Base-by-base conservation (phyloP, 352 stramenopile species). In the Phytophthora parvispora region DNA sequence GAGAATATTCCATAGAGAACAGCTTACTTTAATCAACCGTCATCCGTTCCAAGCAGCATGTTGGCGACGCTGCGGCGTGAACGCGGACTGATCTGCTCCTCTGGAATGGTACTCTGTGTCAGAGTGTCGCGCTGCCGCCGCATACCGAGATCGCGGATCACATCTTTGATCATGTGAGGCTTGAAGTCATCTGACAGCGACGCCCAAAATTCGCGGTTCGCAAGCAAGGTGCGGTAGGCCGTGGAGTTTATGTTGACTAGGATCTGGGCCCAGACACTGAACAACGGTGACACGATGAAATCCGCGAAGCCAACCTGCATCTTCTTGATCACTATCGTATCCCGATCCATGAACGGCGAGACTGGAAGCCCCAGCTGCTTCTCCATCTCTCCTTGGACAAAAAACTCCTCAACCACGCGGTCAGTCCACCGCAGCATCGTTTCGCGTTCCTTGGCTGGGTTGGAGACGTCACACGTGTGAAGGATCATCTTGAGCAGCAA, bases 231-330 rank as follows among this genome's bases (percentile, higher is more conserved):
- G 59, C 86, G 84, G 66, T 95, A 95, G 6, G 83, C 80, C 3
- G 73, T 81, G 2, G 70, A 25, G 58, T 95, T 93, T 6, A 97
- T 65, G 43, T 90, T 90, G 24, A 69, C 64, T 8, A 93, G 66
- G 56, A 97, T 96, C 58, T 97, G 89, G 5, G 86, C 83, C 90
- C 90, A 97, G 24, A 96, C 75, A 47, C 84, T 90, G 71, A 97
- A 97, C 6, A 96, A 74, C 27, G 94, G 94, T 7, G 84, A 72
- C 9, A 98, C 94, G 49, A 99, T 97, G 52, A 98, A 98, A 67
- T 99, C 93, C 3, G 98, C 95, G 69, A 99, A 99, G 18, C 93
- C 93, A 4, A 98, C 82, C 73, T 99, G 96, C 80, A 94, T 95
- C 66, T 98, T 97, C 67, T 94, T 92, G 43, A 98, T 79, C 40